Evolutionary conservation across 176 grass and related monocot species (phyloP), one percentile per base, ranked within the genome.

Genomic region (Canna indica): DNA sequence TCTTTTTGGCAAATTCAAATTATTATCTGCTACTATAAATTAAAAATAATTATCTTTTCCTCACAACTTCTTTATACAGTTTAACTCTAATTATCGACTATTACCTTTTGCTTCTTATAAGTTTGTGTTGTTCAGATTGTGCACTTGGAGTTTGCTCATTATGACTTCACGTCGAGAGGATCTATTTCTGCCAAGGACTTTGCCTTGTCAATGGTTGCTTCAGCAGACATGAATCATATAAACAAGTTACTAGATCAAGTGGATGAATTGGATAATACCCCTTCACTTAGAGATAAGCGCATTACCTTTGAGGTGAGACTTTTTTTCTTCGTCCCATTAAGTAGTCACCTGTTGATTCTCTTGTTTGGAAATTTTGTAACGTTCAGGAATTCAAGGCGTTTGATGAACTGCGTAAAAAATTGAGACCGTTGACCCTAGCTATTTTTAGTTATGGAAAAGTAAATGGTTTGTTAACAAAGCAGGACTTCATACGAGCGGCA

Each of bases 131-230:
- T 46, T 5, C 15, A 42, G 93, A 90, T 97, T 58, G 81, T 97
- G 88, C 82, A 65, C 54, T 68, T 93, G 65, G 94, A 97, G 69
- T 93, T 97, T 59, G 75, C 73, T 64, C 94, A 97, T 77, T 97
- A 97, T 76, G 94, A 90, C 82, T 85, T 92, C 38, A 87, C 87
- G 38, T 92, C 84, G 53, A 64, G 77, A 48, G 75, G 85, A 54
- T 79, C 81, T 60, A 93, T 97, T 56, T 82, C 89, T 46, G 86
- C 84, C 22, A 91, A 91, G 70, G 91, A 96, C 74, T 96, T 96
- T 76, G 82, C 91, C 34, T 66, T 96, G 59, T 96, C 91, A 68
- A 88, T 96, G 91, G 85, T 86, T 38, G 91, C 91, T 81, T 96
- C 85, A 66, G 88, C 91, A 15, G 91, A 96, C 54, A 79, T 91